Percentiles rank a stretch among this genome's conserved stretches.
phyloP scores from a whole-genome alignment of 176 grass and related monocot species.

The Aegilops umbellulata region DNA sequence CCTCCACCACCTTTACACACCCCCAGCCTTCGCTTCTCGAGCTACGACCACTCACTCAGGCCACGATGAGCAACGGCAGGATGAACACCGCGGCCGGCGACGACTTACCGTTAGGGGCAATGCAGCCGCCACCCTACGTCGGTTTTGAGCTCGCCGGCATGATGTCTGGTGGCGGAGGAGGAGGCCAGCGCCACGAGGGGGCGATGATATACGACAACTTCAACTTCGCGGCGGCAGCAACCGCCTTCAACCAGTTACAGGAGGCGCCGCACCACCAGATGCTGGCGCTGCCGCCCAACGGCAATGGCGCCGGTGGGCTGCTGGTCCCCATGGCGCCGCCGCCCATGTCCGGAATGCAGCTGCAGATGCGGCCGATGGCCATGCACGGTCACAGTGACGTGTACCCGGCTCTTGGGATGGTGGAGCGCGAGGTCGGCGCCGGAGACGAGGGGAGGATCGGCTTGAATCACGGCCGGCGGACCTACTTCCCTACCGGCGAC shows the following conservation, averaged over 20 bases:
- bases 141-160: slow-evolving; percentile 34
- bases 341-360: slow-evolving; percentile 24
- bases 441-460: slow-evolving; percentile 46
- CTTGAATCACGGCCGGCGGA: slow-evolving; percentile 74
- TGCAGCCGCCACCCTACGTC: slow-evolving; percentile 37
- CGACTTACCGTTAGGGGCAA: slow-evolving; percentile 41
- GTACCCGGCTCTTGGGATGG: slow-evolving; percentile 50
- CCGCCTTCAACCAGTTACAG: slow-evolving; percentile 39
- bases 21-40: neutral
- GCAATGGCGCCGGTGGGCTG: neutral
- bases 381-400: slow-evolving; percentile 9
- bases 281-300: slow-evolving; percentile 18
- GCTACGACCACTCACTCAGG: neutral
- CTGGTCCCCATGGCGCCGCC: slow-evolving; percentile 21
- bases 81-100: slow-evolving; percentile 27
- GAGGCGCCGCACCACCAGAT: slow-evolving; percentile 35
- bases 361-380: slow-evolving; percentile 30
- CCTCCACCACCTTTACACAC: slow-evolving; percentile 1
- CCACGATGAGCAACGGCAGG: slow-evolving; percentile 47
- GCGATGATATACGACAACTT: slow-evolving; percentile 27
- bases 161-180: neutral
- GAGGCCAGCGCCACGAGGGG: neutral
- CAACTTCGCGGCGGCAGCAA: slow-evolving; percentile 31
- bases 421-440: slow-evolving; percentile 62
- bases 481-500: slow-evolving; percentile 73